Conservation (phyloP, 2,329 filamentous ascomycete species). For the Fusarium sp. region DNA sequence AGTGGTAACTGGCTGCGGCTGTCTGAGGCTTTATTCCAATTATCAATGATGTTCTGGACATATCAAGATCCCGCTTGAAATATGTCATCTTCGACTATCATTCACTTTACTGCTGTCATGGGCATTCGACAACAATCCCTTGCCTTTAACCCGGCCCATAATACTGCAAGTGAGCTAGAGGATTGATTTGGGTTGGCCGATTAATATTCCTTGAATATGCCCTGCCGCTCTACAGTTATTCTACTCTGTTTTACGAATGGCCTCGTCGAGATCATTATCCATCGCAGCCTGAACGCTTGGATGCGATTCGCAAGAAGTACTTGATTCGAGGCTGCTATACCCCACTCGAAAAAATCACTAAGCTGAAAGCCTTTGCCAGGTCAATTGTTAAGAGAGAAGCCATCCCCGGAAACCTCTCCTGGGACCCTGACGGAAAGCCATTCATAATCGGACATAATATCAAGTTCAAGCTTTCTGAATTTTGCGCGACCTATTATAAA, state of each 20-base stretch:
- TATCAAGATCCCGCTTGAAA: background rate
- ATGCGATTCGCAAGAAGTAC: background rate
- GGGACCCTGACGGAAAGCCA: background rate
- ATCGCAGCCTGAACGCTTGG: background rate
- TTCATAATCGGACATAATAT: background rate
- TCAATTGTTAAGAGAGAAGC: background rate
- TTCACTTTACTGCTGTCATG: background rate
- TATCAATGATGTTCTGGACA: conserved; percentile 1
- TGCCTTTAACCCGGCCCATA: background rate
- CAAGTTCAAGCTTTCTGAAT: background rate
- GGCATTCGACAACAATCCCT: background rate
- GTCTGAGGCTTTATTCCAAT: background rate
- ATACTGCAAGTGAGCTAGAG: background rate
- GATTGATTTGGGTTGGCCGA: background rate
- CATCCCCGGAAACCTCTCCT: background rate
- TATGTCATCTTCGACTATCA: background rate
- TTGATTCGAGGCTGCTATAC: background rate
- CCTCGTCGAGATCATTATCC: background rate
- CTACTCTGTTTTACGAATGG: background rate
- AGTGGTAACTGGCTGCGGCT: background rate
- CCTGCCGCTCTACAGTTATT: background rate
- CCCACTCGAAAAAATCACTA: background rate
- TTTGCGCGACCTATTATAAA: background rate
- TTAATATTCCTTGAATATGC: conserved; percentile 1
- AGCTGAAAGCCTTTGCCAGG: background rate